Evolutionary conservation across 2,329 filamentous ascomycete genomes (phyloP), one percentile per base, ranked within the genome.

Genomic region (Fusarium denticulatum): DNA sequence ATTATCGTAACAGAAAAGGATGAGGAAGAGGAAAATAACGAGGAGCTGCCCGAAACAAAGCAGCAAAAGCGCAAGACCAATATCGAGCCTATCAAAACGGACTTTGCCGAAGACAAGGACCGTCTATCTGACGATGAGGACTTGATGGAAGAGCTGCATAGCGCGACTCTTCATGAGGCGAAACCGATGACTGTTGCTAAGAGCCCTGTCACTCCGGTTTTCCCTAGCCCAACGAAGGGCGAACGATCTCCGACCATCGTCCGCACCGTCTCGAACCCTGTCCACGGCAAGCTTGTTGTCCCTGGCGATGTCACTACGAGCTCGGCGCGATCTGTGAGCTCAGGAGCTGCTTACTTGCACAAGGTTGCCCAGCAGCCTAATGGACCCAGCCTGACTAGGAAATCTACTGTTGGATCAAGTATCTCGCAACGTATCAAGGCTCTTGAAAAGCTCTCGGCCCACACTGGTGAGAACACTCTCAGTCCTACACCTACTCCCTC

Each of bases 361-460:
- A 88, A 85, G 67, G 83, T 88, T 53, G 85, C 84, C 13, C 89
- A 88, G 71, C 88, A 89, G 75, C 82, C 85, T 36, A 81, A 79
- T 49, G 82, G 82, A 20, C 80, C 88, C 20, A 87, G 87, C 58
- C 79, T 92, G 56, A 84, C 87, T 52, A 81, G 80, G 63, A 97
- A 95, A 80, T 88, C 92, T 73, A 96, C 94, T 77, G 89, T 98
- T 30, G 95, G 94, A 13, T 95, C 93, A 14, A 95, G 94, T 75
- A 98, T 99, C 69, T 97, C 96, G 7, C 94, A 96, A 81, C 92
- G 96, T 46, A 98, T 98, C 81, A 97, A 97, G 82, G 95, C 95
- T 12, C 86, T 99, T 60, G 94, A 97, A 80, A 95, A 94, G 81
- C 88, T 96, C 74, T 88, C 91, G 67, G 83, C 87, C 15, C 71